Evolutionary conservation across 768 basidiomycete species (phyloP).

Genomic region (Lactifluus piperatus): DNA sequence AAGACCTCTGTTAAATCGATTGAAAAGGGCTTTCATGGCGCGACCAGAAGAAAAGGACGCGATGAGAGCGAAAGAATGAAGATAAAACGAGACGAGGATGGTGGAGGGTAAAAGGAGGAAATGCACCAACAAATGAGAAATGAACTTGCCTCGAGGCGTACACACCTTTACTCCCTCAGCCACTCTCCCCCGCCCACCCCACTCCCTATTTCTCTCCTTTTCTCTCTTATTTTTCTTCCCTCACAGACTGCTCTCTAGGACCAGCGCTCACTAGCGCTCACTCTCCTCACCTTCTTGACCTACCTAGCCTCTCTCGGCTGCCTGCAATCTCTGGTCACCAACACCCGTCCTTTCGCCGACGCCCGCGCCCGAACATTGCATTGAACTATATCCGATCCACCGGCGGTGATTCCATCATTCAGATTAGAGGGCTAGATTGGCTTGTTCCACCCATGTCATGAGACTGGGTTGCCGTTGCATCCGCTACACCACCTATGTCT

Average conservation of each 20-base stretch:
- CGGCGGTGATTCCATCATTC: constrained; percentile 37
- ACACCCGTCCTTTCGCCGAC: constrained; percentile 50
- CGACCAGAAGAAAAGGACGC: neutral
- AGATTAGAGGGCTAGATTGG: constrained; percentile 68
- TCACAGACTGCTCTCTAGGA: too few species aligned
- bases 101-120: constrained; percentile 5
- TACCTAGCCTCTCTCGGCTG: constrained; percentile 65
- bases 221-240: constrained; percentile 35
- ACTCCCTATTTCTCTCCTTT: constrained; percentile 48
- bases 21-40: constrained; percentile 78
- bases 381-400: constrained; percentile 33
- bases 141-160: constrained; percentile 15
- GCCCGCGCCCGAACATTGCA: constrained; percentile 60
- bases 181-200: constrained; percentile 42
- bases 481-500: constrained; percentile 16
- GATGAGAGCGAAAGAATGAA: neutral
- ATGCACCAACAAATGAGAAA: constrained; percentile 6
- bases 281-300: too few species aligned
- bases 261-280: too few species aligned
- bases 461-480: constrained; percentile 41
- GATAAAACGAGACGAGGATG: constrained; percentile 15
- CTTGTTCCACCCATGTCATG: constrained; percentile 44
- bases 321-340: constrained; percentile 52
- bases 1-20: constrained; percentile 58
- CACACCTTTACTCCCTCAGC: neutral